Percentiles rank a stretch among this genome's conserved stretches.
phyloP scores from a whole-genome alignment of 2,329 filamentous ascomycete genomes.

The Penicillium sp. region DNA sequence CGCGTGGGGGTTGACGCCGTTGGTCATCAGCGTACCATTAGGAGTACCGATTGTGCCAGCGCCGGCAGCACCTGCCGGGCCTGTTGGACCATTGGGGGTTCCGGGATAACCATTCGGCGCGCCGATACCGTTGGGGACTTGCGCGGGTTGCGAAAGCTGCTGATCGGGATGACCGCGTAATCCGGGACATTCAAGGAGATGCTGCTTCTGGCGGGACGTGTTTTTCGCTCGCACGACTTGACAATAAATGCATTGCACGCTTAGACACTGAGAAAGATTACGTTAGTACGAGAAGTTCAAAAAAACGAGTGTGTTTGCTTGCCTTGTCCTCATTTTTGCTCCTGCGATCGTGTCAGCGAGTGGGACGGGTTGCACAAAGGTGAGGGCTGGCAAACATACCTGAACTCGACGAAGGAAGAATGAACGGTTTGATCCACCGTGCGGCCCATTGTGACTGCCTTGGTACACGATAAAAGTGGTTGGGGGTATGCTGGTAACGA shows the following conservation, averaged over 20 bases:
- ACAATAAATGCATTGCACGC: constrained; percentile 56
- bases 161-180: constrained; percentile 49
- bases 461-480: too few relatives aligned
- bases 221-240: constrained; percentile 57
- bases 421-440: constrained; percentile 56
- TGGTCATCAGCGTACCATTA: constrained; percentile 47
- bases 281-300: background rate
- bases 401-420: constrained; percentile 55
- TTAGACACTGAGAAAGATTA: constrained; percentile 46
- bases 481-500: too few relatives aligned
- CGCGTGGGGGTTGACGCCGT: constrained; percentile 47
- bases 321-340: too few relatives aligned
- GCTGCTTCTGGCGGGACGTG: constrained; percentile 55
- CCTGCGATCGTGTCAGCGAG: too few relatives aligned
- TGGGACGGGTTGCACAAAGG: too few relatives aligned
- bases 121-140: constrained; percentile 43
- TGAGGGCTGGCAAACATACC: too few relatives aligned
- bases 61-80: constrained; percentile 35
- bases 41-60: constrained; percentile 42
- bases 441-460: constrained; percentile 44
- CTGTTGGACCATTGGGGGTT: constrained; percentile 42
- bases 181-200: constrained; percentile 53
- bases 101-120: constrained; percentile 46
- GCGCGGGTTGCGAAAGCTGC: constrained; percentile 43
- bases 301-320: too few relatives aligned